Evolutionary conservation across 1,284 basidiomycete species (phyloP).

Genomic region (Cryptococcus sp.): DNA sequence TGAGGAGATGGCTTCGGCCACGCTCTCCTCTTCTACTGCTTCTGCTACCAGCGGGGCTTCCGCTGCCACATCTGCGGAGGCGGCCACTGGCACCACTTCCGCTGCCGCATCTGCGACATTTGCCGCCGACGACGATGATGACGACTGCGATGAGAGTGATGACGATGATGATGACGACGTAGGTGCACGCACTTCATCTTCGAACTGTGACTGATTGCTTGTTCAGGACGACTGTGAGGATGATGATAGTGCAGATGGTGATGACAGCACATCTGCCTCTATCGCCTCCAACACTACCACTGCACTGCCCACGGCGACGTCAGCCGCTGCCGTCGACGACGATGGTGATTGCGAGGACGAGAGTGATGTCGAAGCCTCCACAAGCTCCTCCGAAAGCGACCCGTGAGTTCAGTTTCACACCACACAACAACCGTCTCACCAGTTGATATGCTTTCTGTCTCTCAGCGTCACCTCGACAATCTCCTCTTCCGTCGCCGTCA

Average conservation of each 20-base stretch:
- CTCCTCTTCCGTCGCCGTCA: too few relatives aligned
- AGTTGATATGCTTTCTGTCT: background rate
- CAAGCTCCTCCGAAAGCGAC: too few relatives aligned
- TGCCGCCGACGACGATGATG: conserved; percentile 14
- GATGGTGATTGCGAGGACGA: background rate
- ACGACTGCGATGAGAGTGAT: conserved; percentile 16
- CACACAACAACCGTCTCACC: too few relatives aligned
- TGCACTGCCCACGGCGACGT: conserved; percentile 6
- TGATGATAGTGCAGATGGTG: conserved; percentile 11
- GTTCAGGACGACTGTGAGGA: conserved; percentile 15
- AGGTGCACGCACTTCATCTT: background rate
- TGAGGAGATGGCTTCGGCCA: too few relatives aligned
- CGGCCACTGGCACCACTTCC: conserved; percentile 2
- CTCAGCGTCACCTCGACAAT: background rate
- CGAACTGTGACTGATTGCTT: conserved; percentile 9
- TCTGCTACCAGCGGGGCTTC: background rate
- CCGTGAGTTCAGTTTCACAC: too few relatives aligned
- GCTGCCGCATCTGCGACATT: conserved; percentile 9
- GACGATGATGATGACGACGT: conserved; percentile 13
- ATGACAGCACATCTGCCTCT: background rate
- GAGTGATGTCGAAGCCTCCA: background rate
- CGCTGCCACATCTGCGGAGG: background rate
- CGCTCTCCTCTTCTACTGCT: too few relatives aligned
- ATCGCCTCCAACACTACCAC: background rate
- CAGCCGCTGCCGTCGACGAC: background rate